Conservation (phyloP, 768 basidiomycete genomes). For the Candolleomyces eurysporus region DNA sequence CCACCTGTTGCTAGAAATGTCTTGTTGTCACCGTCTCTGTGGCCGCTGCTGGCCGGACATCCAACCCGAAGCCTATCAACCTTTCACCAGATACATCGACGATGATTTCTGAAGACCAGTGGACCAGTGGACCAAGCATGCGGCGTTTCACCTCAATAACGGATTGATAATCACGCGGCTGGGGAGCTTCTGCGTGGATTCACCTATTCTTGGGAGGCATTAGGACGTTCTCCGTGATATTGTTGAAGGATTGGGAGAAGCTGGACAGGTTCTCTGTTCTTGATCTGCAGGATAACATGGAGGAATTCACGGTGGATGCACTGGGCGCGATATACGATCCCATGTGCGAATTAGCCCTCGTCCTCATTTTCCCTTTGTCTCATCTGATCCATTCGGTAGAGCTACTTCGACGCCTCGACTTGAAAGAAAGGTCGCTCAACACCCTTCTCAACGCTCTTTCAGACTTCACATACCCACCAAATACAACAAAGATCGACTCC, state of each 20-base stretch:
- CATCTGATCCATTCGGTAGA: too few relatives aligned
- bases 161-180: conserved; percentile 38
- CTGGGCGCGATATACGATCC: conserved; percentile 36
- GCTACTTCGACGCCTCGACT: too few relatives aligned
- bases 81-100: not conserved
- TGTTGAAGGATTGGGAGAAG: conserved; percentile 27
- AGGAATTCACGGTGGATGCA: conserved; percentile 36
- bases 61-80: not conserved
- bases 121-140: conserved; percentile 16
- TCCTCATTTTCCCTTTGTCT: not conserved
- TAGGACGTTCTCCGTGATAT: conserved; percentile 39
- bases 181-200: conserved; percentile 31
- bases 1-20: too few relatives aligned
- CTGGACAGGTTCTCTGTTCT: conserved; percentile 38
- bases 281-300: conserved; percentile 27
- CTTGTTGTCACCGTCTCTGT: too few relatives aligned
- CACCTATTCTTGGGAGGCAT: conserved; percentile 36
- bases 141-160: conserved; percentile 38
- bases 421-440: too few relatives aligned
- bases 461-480: conserved; percentile 43
- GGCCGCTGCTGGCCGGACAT: too few relatives aligned
- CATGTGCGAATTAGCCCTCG: conserved; percentile 28
- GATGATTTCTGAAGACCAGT: not conserved
- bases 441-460: conserved; percentile 36
- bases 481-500: conserved; percentile 35